Conservation (phyloP, 2,329 filamentous ascomycete species). For the Colletotrichum sp. region DNA sequence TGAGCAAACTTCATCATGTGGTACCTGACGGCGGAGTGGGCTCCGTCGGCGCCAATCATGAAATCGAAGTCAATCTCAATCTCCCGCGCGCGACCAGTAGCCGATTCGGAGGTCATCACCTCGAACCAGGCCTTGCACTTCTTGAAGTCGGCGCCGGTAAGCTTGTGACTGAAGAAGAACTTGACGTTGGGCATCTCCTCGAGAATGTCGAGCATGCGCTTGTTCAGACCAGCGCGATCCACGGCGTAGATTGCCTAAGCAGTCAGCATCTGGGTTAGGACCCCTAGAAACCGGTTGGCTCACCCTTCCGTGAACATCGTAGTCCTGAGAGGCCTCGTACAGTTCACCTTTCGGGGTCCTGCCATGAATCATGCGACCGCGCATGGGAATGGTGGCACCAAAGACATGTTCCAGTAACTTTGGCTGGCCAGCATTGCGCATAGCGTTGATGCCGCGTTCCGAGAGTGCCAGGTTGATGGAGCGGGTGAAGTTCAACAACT, state of each 20-base stretch:
- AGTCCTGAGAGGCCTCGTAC: conserved; percentile 82
- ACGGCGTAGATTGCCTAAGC: conserved; percentile 80
- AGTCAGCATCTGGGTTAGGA: not conserved
- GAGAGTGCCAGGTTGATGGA: conserved; percentile 98
- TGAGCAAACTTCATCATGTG: conserved; percentile 95
- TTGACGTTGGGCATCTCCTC: conserved; percentile 87
- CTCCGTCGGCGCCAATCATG: conserved; percentile 93
- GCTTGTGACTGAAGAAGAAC: conserved; percentile 91
- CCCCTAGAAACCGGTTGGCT: not conserved
- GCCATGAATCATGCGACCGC: conserved; percentile 95
- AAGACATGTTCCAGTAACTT: conserved; percentile 77
- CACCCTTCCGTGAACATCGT: conserved; percentile 88
- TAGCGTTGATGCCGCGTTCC: conserved; percentile 89
- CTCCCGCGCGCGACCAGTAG: conserved; percentile 62
- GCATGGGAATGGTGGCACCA: conserved; percentile 85
- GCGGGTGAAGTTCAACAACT: conserved; percentile 92
- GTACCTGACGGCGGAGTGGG: conserved; percentile 88
- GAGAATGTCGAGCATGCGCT: conserved; percentile 80
- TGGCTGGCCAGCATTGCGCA: conserved; percentile 71
- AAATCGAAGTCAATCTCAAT: conserved; percentile 89
- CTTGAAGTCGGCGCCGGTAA: conserved; percentile 87
- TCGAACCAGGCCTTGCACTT: conserved; percentile 89
- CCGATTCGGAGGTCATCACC: conserved; percentile 36
- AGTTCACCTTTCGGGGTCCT: conserved; percentile 66
- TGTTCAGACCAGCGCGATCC: conserved; percentile 85